phyloP scores from a whole-genome alignment of 2,329 filamentous ascomycete genomes.

The Hymenoscyphus scutula region DNA sequence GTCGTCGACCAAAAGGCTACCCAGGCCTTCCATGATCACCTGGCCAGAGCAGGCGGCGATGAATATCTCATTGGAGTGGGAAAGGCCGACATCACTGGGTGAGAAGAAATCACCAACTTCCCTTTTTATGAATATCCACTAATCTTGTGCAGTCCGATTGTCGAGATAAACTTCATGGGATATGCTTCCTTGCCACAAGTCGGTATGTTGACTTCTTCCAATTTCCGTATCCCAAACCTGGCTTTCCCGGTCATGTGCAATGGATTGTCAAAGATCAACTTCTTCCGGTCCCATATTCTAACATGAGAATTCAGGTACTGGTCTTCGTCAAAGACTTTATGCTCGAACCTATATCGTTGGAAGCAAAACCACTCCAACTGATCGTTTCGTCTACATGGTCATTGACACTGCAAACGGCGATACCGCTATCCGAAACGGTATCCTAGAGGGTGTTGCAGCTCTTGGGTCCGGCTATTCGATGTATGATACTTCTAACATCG shows the following conservation, averaged over 20 bases:
- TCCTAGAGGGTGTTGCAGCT: conserved; percentile 69
- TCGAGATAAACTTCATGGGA: conserved; percentile 86
- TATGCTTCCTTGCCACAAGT: conserved; percentile 81
- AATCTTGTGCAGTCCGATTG: conserved; percentile 58
- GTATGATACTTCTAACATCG: conserved; percentile 78
- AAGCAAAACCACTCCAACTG: conserved; percentile 59
- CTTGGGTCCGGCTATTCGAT: conserved; percentile 70
- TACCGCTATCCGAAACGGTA: conserved; percentile 80
- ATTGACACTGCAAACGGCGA: conserved; percentile 85
- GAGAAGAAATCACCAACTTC: neutral
- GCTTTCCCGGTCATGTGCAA: neutral
- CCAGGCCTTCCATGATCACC: conserved; percentile 12
- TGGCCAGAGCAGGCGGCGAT: conserved; percentile 28
- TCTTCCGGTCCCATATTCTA: neutral
- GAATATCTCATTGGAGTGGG: conserved; percentile 64
- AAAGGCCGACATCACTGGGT: conserved; percentile 70
- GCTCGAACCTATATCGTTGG: conserved; percentile 86
- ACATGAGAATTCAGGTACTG: conserved; percentile 50
- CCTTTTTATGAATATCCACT: conserved; percentile 4
- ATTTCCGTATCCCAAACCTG: neutral
- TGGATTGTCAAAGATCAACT: neutral
- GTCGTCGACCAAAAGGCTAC: neutral
- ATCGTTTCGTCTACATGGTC: conserved; percentile 82
- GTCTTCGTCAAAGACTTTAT: conserved; percentile 84
- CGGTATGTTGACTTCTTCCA: conserved; percentile 37